Evolutionary conservation across 2,329 filamentous ascomycete genomes (phyloP).

Genomic region (Pseudogymnoascus sp.): DNA sequence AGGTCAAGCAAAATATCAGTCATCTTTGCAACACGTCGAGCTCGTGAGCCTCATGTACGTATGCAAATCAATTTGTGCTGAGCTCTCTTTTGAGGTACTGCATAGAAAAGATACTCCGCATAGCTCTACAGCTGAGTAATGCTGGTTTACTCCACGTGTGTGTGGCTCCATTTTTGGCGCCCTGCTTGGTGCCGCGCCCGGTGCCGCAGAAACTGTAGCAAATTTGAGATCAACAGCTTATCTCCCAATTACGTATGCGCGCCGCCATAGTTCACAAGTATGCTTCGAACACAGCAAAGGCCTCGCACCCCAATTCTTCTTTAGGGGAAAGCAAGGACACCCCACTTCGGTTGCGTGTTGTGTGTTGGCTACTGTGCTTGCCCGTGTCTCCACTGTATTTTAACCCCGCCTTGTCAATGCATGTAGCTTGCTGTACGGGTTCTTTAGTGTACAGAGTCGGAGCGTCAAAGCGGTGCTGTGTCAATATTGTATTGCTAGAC

Average conservation of each 20-base stretch:
- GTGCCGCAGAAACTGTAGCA: not conserved
- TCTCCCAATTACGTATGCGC: not conserved
- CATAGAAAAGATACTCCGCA: not conserved
- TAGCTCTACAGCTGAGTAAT: conserved; percentile 2
- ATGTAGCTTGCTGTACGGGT: not conserved
- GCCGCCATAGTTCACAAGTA: not conserved
- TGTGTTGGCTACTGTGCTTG: not conserved
- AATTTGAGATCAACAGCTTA: not conserved
- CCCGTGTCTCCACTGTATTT: not conserved
- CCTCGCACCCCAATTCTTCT: not conserved
- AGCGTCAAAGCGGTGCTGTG: not conserved
- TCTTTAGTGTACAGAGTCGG: not conserved
- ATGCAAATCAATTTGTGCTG: not conserved
- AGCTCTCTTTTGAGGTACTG: not conserved
- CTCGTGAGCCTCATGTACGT: not conserved
- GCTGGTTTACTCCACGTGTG: not conserved
- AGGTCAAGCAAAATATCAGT: not conserved
- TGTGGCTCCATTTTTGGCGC: not conserved
- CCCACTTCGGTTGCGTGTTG: not conserved
- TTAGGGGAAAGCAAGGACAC: not conserved
- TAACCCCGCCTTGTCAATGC: not conserved
- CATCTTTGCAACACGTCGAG: not conserved
- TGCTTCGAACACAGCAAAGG: not conserved
- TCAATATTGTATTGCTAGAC: not conserved
- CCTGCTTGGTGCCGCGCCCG: not conserved